These are phyloP conservation scores for Sporothrix phasma DNA, from an alignment of 2,329 filamentous ascomycete genomes.

Conservation along the genomic window DNA sequence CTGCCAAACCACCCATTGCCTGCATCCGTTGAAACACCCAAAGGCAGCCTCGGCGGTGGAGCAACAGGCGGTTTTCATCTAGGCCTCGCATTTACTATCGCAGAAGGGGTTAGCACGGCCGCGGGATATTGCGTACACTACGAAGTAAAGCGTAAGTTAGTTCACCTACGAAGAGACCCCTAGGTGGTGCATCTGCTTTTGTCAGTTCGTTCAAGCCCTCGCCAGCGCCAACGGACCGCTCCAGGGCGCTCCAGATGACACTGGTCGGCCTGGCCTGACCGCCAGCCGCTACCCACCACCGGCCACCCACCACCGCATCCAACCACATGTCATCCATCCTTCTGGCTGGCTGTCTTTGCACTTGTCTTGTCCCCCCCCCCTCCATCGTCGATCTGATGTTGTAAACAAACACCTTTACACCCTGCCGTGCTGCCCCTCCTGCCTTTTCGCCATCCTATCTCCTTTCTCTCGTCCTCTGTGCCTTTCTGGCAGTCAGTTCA, in stretches of 20 bases:
- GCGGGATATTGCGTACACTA: conserved; percentile 1
- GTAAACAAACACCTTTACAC: not conserved
- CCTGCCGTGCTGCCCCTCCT: not conserved
- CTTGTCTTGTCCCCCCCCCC: not conserved
- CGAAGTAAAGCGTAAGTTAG: not conserved
- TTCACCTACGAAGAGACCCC: no score
- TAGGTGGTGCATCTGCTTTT: not conserved
- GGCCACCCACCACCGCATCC: not conserved
- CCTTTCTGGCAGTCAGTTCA: not conserved
- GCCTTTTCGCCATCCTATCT: not conserved
- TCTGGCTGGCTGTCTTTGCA: not conserved
- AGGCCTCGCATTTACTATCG: not conserved
- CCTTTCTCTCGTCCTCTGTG: not conserved
- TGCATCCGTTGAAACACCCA: not conserved
- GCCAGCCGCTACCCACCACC: not conserved
- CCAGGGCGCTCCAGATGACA: not conserved
- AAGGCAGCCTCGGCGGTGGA: conserved; percentile 7
- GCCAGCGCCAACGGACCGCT: not conserved
- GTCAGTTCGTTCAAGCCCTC: not conserved
- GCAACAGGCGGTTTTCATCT: not conserved
- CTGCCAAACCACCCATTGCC: not conserved
- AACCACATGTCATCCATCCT: not conserved
- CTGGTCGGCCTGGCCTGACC: not conserved
- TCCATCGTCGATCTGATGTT: not conserved
- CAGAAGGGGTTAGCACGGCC: not conserved